Percentiles rank a stretch among this genome's conserved stretches.
Evolutionary conservation across 352 stramenopile genomes (phyloP).

Genomic region (Globisporangium perplexum): DNA sequence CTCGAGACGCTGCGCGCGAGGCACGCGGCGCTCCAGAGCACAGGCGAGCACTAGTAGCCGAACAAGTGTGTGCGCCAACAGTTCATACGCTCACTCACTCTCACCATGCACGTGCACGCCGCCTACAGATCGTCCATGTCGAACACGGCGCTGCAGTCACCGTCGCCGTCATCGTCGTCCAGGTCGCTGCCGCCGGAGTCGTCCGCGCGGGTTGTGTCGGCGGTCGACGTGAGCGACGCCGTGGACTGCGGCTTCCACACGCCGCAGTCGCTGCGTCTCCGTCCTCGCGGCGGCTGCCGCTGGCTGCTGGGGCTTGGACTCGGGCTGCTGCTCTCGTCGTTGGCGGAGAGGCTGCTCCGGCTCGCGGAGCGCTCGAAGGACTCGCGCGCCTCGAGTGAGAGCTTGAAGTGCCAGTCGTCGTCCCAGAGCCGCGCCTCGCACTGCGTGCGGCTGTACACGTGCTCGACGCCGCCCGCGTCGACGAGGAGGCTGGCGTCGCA

Average conservation of each 20-base stretch:
- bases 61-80: too few species aligned
- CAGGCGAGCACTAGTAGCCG: neutral
- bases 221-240: conserved; percentile 26
- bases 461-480: conserved; percentile 2
- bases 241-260: conserved; percentile 20
- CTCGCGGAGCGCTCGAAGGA: conserved; percentile 33
- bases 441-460: conserved; percentile 32
- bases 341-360: conserved; percentile 5
- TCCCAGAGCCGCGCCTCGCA: conserved; percentile 52
- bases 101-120: neutral
- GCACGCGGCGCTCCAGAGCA: conserved; percentile 25
- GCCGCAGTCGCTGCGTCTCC: neutral
- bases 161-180: conserved; percentile 14
- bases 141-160: conserved; percentile 28
- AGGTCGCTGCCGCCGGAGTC: conserved; percentile 17
- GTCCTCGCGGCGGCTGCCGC: neutral
- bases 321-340: conserved; percentile 7
- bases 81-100: too few species aligned
- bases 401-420: conserved; percentile 70
- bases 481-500: neutral
- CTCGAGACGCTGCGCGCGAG: conserved; percentile 18
- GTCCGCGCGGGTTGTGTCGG: conserved; percentile 28
- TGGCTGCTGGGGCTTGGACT: neutral
- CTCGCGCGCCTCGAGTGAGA: conserved; percentile 60
- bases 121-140: conserved; percentile 68